Percentiles rank a stretch among this genome's conserved stretches.
These are phyloP conservation scores for Neurospora sp. DNA, from an alignment of 495 filamentous ascomycete species.

Conservation along the genomic window DNA sequence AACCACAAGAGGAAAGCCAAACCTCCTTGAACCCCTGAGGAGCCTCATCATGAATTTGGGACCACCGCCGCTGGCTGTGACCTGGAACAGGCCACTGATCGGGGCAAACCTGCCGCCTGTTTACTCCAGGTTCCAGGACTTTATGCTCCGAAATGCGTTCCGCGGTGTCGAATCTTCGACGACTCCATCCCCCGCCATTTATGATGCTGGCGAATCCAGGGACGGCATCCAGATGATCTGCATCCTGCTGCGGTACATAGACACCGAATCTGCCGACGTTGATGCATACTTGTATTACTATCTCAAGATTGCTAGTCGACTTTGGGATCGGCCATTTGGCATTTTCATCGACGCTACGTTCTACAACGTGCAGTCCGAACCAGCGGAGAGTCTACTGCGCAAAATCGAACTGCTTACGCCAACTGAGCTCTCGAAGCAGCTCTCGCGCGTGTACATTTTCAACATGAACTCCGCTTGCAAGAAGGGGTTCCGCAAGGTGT, in stretches of 20 bases:
- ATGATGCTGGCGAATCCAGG: slow-evolving; percentile 59
- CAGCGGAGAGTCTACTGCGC: slow-evolving; percentile 47
- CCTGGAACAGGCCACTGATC: slow-evolving; percentile 51
- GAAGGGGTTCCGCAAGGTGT: slow-evolving; percentile 51
- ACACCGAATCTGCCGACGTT: slow-evolving; percentile 47
- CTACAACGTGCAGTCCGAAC: slow-evolving; percentile 50
- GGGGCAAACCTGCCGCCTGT: slow-evolving; percentile 45
- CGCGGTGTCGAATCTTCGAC: slow-evolving; percentile 48
- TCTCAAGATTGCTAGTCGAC: slow-evolving; percentile 55
- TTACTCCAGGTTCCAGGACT: slow-evolving; percentile 58
- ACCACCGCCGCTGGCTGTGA: slow-evolving; percentile 52
- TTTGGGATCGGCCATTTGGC: slow-evolving; percentile 58
- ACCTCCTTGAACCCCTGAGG: slow-evolving; percentile 41
- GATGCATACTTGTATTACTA: slow-evolving; percentile 54
- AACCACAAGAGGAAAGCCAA: slow-evolving; percentile 31
- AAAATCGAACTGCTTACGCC: slow-evolving; percentile 49
- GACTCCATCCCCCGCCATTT: slow-evolving; percentile 47
- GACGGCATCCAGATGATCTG: slow-evolving; percentile 58
- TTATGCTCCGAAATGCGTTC: slow-evolving; percentile 57
- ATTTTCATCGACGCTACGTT: slow-evolving; percentile 57
- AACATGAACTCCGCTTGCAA: slow-evolving; percentile 58
- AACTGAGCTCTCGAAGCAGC: slow-evolving; percentile 43
- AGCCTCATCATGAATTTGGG: slow-evolving; percentile 53
- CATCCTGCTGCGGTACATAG: slow-evolving; percentile 53
- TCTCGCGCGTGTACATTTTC: slow-evolving; percentile 51